phyloP scores from a whole-genome alignment of 371 early-diverging fungal species.

The Mortierella sp. region DNA sequence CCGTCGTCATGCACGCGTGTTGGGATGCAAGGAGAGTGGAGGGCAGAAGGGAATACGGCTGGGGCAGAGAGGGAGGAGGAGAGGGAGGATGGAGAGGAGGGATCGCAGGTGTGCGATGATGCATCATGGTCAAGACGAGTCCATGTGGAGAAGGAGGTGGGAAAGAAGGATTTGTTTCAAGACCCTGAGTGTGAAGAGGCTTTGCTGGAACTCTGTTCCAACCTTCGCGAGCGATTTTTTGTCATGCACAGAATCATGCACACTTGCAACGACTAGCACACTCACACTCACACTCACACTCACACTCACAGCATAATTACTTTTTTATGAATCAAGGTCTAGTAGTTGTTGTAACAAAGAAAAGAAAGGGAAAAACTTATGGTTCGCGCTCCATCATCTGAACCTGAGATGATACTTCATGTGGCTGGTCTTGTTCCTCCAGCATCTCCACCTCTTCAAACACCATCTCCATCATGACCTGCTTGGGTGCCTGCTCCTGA shows the following conservation, averaged over 20 bases:
- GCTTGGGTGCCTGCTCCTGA: no score
- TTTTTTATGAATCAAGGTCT: no score
- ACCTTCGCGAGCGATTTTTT: constrained; percentile 11
- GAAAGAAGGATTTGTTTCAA: not conserved
- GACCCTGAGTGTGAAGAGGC: constrained; percentile 13
- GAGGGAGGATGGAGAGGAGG: not conserved
- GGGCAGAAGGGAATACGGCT: not conserved
- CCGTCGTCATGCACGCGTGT: no score
- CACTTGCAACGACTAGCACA: no score
- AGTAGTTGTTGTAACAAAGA: not conserved
- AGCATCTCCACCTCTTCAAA: no score
- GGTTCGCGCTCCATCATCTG: constrained; percentile 21
- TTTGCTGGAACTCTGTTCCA: constrained; percentile 6
- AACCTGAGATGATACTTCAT: no score
- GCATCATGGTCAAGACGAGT: no score
- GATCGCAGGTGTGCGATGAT: no score
- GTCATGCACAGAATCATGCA: constrained; percentile 15
- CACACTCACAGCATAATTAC: no score
- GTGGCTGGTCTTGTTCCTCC: no score
- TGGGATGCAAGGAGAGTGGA: not conserved
- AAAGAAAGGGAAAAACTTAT: constrained; percentile 2
- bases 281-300: no score
- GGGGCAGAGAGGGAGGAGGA: not conserved
- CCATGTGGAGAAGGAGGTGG: not conserved
- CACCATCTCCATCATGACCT: no score